Percentiles rank a stretch among this genome's conserved stretches.
These are phyloP conservation scores for Dacryopinax primogenitus DNA, from an alignment of 768 basidiomycete genomes.

Conservation along the genomic window DNA sequence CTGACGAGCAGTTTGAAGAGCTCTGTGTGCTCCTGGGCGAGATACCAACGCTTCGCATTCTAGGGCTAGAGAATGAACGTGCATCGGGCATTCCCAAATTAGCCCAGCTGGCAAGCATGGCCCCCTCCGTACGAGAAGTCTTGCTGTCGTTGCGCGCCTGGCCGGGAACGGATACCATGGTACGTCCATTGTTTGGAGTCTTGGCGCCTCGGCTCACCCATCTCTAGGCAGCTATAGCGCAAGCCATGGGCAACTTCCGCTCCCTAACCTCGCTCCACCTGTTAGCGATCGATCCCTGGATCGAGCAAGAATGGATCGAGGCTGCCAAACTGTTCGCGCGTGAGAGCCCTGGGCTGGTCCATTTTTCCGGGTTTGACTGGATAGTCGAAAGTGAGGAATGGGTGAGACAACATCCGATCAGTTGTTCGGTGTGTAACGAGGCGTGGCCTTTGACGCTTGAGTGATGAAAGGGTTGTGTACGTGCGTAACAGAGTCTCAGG, in stretches of 20 bases:
- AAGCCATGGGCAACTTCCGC: background rate
- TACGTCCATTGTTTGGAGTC: background rate
- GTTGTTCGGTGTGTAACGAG: background rate
- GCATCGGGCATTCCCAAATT: background rate
- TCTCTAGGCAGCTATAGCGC: background rate
- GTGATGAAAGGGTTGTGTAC: background rate
- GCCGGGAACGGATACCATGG: background rate
- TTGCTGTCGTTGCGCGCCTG: background rate
- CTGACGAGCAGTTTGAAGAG: conserved; percentile 4
- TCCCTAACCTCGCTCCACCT: background rate
- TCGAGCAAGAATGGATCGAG: conserved; percentile 1
- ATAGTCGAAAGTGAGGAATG: background rate
- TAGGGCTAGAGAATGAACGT: background rate
- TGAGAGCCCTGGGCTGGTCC: background rate
- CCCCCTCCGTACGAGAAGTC: background rate
- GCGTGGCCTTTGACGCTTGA: background rate
- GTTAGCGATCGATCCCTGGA: background rate
- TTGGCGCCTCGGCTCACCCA: no score
- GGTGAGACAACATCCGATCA: background rate
- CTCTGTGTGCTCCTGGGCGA: background rate
- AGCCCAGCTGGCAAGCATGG: background rate
- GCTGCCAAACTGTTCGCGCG: background rate
- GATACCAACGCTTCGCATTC: background rate
- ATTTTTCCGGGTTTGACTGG: background rate
- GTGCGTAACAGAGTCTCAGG: no score